These are phyloP conservation scores for Aspergillus sp. DNA, from an alignment of 2,329 filamentous ascomycete species.

Conservation along the genomic window DNA sequence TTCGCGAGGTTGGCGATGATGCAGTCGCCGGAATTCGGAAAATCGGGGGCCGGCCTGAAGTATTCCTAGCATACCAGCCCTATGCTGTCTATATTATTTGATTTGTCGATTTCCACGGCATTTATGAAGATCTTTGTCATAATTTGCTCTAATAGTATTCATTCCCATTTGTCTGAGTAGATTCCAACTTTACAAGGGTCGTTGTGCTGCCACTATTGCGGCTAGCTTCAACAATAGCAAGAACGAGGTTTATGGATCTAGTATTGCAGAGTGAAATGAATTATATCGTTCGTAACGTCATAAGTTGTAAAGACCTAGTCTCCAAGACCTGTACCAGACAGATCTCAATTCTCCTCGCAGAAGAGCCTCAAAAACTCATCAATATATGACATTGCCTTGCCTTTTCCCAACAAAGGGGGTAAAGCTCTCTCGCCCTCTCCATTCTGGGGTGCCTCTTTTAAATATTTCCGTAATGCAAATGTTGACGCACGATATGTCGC, in stretches of 20 bases:
- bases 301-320: conserved; percentile 16
- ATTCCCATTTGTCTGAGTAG: background rate
- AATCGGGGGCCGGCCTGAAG: conserved; percentile 8
- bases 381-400: conserved; percentile 37
- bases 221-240: too few species aligned
- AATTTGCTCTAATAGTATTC: too few species aligned
- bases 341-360: conserved; percentile 32
- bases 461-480: conserved; percentile 37
- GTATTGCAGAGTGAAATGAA: background rate
- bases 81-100: background rate
- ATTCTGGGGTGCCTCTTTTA: conserved; percentile 19
- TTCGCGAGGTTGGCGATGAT: conserved; percentile 12
- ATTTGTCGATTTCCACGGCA: too few species aligned
- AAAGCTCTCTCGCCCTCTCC: conserved; percentile 3
- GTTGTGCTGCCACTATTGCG: too few species aligned
- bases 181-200: background rate
- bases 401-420: conserved; percentile 28
- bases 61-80: background rate
- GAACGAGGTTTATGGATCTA: background rate
- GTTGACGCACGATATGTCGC: conserved; percentile 39
- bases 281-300: conserved; percentile 1
- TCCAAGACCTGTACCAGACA: conserved; percentile 13
- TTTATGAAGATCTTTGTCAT: too few species aligned
- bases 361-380: conserved; percentile 38
- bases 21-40: conserved; percentile 15